These are phyloP conservation scores for Capniomyces stellatus DNA, from an alignment of 371 early-diverging fungal genomes.

Conservation along the genomic window DNA sequence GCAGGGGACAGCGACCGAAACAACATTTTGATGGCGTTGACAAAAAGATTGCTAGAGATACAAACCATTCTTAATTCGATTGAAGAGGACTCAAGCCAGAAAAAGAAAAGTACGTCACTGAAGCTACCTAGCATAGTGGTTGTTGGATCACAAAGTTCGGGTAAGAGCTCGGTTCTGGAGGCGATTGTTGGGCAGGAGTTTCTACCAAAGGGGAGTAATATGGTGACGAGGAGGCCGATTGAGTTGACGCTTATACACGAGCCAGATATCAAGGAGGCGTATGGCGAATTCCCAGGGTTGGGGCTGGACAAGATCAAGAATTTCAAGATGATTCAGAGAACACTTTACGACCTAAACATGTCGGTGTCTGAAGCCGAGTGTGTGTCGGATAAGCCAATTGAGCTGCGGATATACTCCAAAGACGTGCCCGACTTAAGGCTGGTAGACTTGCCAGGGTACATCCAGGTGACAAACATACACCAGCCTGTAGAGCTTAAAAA, in stretches of 20 bases:
- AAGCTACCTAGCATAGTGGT: conserved; percentile 94
- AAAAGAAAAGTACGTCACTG: conserved; percentile 44
- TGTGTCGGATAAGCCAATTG: conserved; percentile 84
- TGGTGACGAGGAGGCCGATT: conserved; percentile 98
- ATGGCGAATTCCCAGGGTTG: conserved; percentile 86
- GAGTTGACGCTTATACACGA: conserved; percentile 92
- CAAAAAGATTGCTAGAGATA: conserved; percentile 83
- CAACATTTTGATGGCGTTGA: conserved; percentile 65
- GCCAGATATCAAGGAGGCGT: conserved; percentile 66
- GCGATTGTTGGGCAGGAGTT: conserved; percentile 98
- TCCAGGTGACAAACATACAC: conserved; percentile 83
- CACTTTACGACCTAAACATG: conserved; percentile 74
- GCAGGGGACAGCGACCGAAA: conserved; percentile 1
- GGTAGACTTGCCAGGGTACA: conserved; percentile 98
- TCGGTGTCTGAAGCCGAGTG: conserved; percentile 86
- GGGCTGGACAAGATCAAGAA: conserved; percentile 73
- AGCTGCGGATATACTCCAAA: conserved; percentile 80
- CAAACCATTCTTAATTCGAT: conserved; percentile 78
- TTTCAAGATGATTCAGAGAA: conserved; percentile 75
- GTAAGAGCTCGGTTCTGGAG: conserved; percentile 97
- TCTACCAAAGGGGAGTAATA: conserved; percentile 95
- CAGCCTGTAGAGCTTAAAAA: conserved; percentile 87
- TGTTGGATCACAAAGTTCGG: conserved; percentile 93
- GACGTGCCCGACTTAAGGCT: conserved; percentile 92
- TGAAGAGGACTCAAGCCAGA: conserved; percentile 10